A percentile compares a stretch with the other conserved stretches of the same genome.
phyloP scores from a whole-genome alignment of 2,329 filamentous ascomycete genomes.

The Penicillium sp. region DNA sequence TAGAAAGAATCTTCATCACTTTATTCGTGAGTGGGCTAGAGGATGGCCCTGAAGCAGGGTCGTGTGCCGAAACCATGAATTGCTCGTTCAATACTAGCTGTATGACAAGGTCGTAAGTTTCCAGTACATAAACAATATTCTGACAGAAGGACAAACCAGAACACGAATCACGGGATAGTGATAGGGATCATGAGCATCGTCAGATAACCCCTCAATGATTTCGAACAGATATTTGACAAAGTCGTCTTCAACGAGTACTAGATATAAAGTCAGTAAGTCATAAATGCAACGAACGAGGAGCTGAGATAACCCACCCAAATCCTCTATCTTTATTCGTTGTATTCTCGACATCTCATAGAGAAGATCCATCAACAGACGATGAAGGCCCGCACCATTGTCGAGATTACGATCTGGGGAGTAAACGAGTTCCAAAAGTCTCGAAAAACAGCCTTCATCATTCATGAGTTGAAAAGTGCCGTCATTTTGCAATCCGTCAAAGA shows the following conservation, averaged over 20 bases:
- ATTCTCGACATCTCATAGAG: slow-evolving; percentile 96
- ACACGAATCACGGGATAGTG: slow-evolving; percentile 94
- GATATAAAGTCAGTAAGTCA: background rate
- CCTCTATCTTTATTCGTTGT: slow-evolving; percentile 71
- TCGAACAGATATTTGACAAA: slow-evolving; percentile 82
- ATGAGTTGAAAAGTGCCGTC: slow-evolving; percentile 80
- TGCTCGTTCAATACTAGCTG: slow-evolving; percentile 96
- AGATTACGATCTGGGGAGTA: slow-evolving; percentile 58
- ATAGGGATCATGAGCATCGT: slow-evolving; percentile 87
- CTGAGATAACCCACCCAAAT: slow-evolving; percentile 59
- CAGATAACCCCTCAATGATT: slow-evolving; percentile 80
- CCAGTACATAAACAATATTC: background rate
- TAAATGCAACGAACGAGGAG: background rate
- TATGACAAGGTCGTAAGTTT: slow-evolving; percentile 16
- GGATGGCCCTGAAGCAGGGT: slow-evolving; percentile 39
- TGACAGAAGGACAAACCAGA: slow-evolving; percentile 56
- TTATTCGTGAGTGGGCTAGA: slow-evolving; percentile 71
- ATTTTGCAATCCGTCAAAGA: slow-evolving; percentile 78
- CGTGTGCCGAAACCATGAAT: slow-evolving; percentile 78
- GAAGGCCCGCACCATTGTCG: slow-evolving; percentile 55
- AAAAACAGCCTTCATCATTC: slow-evolving; percentile 80
- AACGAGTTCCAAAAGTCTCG: slow-evolving; percentile 77
- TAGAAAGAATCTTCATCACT: slow-evolving; percentile 84
- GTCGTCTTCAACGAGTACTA: slow-evolving; percentile 63
- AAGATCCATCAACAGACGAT: slow-evolving; percentile 78